Evolutionary conservation across 225 moss, liverwort and hornwort species (phyloP), one percentile per base, ranked within the genome.

Genomic region (Climacium dendroides): DNA sequence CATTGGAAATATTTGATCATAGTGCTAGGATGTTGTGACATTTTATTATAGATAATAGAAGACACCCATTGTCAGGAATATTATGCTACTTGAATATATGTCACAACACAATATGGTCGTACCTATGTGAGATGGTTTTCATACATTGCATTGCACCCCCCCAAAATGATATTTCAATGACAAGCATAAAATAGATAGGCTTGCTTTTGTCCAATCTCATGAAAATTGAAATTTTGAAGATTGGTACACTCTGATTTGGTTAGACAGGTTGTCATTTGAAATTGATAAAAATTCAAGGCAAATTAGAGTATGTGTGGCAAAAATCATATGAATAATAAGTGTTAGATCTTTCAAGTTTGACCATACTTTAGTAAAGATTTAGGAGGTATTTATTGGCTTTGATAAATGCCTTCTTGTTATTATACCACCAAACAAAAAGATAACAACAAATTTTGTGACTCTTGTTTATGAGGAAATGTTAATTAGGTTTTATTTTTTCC

Each of bases 31-130:
- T 35, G 19, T 39, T 39, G 24, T 39, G 0, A 1, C 0, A 0
- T 41, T 70, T 70, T 70, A 2, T 25, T 23, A 41, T 1, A 41
- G 0, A 41, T 0, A 2, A 41, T 41, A 70, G 41, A 70, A 70
- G 25, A 15, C 15, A 70, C 15, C 8, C 3, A 24, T 1, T 24
- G 7, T 24, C 25, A 1, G 6, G 12, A 70, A 70, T 25, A 70
- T 39, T 14, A 70, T 41, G 25, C 8, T 7, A 70, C 15, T 41
- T 25, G 8, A 26, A 70, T 0, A 0, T 41, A 24, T 41, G 5
- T 41, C 0, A 1, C 26, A 70, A n/a, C 3, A 70, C 70, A 41
- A 14, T 0, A 26, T 2, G 2, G 7, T 5, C 3, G 2, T 37
- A 37, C 2, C 67, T 37, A 69, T 1, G 0, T 69, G 24, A 69